A percentile compares a stretch with the other conserved stretches of the same genome.
Conservation (phyloP, 2,329 filamentous ascomycete species). For the Hysterium pulicare region DNA sequence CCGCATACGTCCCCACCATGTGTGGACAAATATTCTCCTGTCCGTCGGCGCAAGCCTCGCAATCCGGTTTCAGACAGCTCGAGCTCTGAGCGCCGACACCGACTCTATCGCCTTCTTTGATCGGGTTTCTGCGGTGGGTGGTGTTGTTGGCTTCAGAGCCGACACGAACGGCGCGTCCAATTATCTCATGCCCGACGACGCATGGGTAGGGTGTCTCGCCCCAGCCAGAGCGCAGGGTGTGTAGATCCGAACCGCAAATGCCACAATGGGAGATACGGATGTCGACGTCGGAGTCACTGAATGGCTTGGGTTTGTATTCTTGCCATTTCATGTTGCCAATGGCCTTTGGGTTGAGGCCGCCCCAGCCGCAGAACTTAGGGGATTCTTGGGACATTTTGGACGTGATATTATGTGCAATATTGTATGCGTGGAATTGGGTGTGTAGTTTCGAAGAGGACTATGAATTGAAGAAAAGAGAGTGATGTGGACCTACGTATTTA, state of each 20-base stretch:
- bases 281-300: slow-evolving; percentile 37
- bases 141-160: slow-evolving; percentile 27
- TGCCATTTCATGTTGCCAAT: slow-evolving; percentile 52
- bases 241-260: slow-evolving; percentile 23
- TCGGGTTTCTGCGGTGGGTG: too few relatives aligned
- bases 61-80: slow-evolving; percentile 47
- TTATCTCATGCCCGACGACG: slow-evolving; percentile 29
- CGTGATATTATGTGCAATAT: too few relatives aligned
- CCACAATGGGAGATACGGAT: slow-evolving; percentile 41
- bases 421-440: too few relatives aligned
- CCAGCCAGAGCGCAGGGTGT: slow-evolving; percentile 7
- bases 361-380: slow-evolving; percentile 53
- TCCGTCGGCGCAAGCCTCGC: slow-evolving; percentile 48
- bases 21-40: slow-evolving; percentile 31
- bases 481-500: too few relatives aligned
- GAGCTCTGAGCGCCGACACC: slow-evolving; percentile 45
- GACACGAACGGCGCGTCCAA: slow-evolving; percentile 23
- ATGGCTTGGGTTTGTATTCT: slow-evolving; percentile 35
- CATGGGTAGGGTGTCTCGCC: slow-evolving; percentile 11
- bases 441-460: too few relatives aligned
- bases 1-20: slow-evolving; percentile 55
- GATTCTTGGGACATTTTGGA: too few relatives aligned
- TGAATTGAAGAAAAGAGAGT: too few relatives aligned
- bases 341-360: slow-evolving; percentile 45
- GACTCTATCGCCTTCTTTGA: slow-evolving; percentile 57